A percentile compares a stretch with the other conserved stretches of the same genome.
These are phyloP conservation scores for Phoma sp. DNA, from an alignment of 2,329 filamentous ascomycete species.

Conservation along the genomic window DNA sequence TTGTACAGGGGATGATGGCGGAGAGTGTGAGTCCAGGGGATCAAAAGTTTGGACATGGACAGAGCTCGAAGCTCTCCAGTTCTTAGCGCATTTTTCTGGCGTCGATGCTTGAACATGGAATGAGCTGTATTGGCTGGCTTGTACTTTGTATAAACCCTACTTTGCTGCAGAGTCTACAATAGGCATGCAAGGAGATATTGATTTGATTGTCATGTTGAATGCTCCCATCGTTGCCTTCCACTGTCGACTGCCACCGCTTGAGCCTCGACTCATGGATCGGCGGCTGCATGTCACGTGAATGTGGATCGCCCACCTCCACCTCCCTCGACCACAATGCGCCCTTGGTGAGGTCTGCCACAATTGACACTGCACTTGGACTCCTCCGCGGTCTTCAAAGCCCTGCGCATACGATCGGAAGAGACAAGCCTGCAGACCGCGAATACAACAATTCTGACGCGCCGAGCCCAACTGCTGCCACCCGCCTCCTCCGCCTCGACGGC, in stretches of 20 bases:
- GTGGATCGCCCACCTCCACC: background rate
- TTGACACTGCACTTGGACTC: background rate
- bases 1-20: conserved; percentile 14
- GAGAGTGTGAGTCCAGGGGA: conserved; percentile 3
- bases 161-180: too few relatives aligned
- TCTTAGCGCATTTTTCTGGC: conserved; percentile 10
- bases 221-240: too few relatives aligned
- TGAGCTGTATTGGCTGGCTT: too few relatives aligned
- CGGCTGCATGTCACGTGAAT: background rate
- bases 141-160: too few relatives aligned
- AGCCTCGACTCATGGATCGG: background rate
- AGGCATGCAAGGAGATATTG: too few relatives aligned
- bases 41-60: conserved; percentile 6
- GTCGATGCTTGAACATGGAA: background rate
- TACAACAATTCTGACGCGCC: too few relatives aligned
- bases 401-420: too few relatives aligned
- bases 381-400: background rate
- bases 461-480: conserved; percentile 17
- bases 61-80: conserved; percentile 14
- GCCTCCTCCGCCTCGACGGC: conserved; percentile 2
- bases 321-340: conserved; percentile 1
- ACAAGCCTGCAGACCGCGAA: background rate
- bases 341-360: background rate
- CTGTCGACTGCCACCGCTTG: background rate
- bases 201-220: too few relatives aligned